A percentile compares a stretch with the other conserved stretches of the same genome.
Evolutionary conservation across 116 monocot species (phyloP).

Genomic region (Cymodocea nodosa): DNA sequence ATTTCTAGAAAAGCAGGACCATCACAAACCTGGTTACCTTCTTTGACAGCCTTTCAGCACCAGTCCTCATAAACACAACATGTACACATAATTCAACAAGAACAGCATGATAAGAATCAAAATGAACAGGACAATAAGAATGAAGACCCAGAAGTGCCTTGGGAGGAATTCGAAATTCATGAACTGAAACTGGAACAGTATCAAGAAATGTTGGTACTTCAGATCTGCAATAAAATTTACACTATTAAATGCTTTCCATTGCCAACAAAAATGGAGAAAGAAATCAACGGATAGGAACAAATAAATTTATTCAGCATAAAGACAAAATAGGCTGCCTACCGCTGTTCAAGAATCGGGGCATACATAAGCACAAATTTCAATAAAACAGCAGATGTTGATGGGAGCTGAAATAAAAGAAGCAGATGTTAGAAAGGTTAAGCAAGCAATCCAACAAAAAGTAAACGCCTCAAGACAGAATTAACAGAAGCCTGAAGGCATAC

Average conservation of each 20-base stretch:
- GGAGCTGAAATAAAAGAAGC: conserved; percentile 36
- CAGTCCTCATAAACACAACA: conserved; percentile 58
- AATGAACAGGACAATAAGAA: conserved; percentile 94
- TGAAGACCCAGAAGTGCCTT: conserved; percentile 89
- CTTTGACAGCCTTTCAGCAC: conserved; percentile 26
- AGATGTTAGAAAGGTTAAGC: conserved; percentile 1
- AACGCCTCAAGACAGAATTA: background rate
- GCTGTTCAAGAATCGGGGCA: conserved; percentile 51
- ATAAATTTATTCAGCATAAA: background rate
- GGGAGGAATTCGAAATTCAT: conserved; percentile 89
- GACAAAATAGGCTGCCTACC: conserved; percentile 27
- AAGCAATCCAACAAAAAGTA: no score
- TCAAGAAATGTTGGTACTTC: conserved; percentile 45
- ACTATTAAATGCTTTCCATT: background rate
- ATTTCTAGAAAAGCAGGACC: conserved; percentile 12
- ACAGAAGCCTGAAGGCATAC: background rate
- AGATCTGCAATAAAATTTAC: conserved; percentile 3
- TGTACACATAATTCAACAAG: conserved; percentile 82
- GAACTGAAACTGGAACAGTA: conserved; percentile 40
- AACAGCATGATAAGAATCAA: conserved; percentile 83
- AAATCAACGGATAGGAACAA: background rate
- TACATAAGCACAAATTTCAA: conserved; percentile 92
- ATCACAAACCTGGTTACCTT: conserved; percentile 87
- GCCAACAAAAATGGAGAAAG: background rate
- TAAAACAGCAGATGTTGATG: conserved; percentile 63